Percentiles rank a stretch among this genome's conserved stretches.
Conservation (phyloP, 495 filamentous ascomycete species). For the Xylaria intraflava region DNA sequence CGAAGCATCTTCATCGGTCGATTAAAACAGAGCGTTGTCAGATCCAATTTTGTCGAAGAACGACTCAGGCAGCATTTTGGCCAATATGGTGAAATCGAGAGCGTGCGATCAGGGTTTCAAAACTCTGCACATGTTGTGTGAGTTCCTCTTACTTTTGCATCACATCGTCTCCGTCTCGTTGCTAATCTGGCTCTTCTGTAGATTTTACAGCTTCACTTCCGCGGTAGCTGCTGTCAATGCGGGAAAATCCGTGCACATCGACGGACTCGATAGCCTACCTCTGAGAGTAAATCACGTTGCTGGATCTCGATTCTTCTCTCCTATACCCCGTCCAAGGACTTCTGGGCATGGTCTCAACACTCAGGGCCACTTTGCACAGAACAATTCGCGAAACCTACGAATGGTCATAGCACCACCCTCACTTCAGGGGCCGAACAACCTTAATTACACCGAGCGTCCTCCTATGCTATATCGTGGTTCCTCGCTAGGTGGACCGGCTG, state of each 20-base stretch:
- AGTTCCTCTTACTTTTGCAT: background rate
- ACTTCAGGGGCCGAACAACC: background rate
- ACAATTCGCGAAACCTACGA: background rate
- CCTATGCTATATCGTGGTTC: background rate
- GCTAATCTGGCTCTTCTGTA: background rate
- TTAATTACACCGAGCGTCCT: background rate
- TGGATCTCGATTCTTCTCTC: slow-evolving; percentile 3
- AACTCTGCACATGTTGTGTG: background rate
- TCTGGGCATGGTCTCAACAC: background rate
- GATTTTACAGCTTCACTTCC: background rate
- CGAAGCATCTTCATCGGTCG: slow-evolving; percentile 6
- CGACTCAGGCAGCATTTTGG: slow-evolving; percentile 1
- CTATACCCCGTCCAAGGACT: background rate
- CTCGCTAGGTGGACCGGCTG: background rate
- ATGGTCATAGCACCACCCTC: background rate
- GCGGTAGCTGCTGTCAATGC: background rate
- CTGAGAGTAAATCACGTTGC: background rate
- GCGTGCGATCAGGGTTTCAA: background rate
- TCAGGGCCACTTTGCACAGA: background rate
- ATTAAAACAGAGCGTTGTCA: background rate
- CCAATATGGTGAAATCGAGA: background rate
- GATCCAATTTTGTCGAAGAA: background rate
- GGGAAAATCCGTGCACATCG: background rate
- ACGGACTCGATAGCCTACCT: background rate
- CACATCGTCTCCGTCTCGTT: background rate